Evolutionary conservation across 2,329 filamentous ascomycete species (phyloP).

Genomic region (Helicocarpus griseus): DNA sequence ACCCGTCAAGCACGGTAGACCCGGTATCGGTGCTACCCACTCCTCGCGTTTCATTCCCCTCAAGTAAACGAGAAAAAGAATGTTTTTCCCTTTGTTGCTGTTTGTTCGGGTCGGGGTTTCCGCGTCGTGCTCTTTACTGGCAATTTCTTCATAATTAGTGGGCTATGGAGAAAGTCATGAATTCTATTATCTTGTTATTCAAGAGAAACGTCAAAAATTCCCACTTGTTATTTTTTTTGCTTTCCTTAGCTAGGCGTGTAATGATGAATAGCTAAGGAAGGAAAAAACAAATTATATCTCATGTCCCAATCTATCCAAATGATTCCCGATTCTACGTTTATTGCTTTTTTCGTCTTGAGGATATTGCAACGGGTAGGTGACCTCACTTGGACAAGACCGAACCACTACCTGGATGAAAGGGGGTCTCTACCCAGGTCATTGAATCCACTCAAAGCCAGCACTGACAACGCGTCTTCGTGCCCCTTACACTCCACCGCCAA

Average conservation of each 20-base stretch:
- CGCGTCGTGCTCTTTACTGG: background rate
- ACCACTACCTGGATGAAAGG: too few species aligned
- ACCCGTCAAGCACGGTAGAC: conserved; percentile 99
- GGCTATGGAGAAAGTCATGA: conserved; percentile 3
- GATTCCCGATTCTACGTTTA: background rate
- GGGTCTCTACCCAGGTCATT: too few species aligned
- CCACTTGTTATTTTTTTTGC: background rate
- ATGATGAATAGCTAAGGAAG: conserved; percentile 2
- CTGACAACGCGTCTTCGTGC: too few species aligned
- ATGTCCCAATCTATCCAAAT: conserved; percentile 1
- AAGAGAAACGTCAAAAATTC: background rate
- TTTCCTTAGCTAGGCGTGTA: background rate
- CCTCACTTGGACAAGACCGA: too few species aligned
- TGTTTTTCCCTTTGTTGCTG: background rate
- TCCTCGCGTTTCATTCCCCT: conserved; percentile 99
- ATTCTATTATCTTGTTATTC: background rate
- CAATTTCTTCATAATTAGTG: conserved; percentile 2
- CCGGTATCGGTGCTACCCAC: conserved; percentile 99
- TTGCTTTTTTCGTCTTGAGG: background rate
- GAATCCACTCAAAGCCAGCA: too few species aligned
- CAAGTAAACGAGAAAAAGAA: conserved; percentile 58
- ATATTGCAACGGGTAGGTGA: too few species aligned
- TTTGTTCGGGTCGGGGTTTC: conserved; percentile 3
- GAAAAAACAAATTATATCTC: background rate
- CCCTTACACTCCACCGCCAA: too few species aligned